phyloP scores from a whole-genome alignment of 306 rosid genomes.

The Begonia masoniana region DNA sequence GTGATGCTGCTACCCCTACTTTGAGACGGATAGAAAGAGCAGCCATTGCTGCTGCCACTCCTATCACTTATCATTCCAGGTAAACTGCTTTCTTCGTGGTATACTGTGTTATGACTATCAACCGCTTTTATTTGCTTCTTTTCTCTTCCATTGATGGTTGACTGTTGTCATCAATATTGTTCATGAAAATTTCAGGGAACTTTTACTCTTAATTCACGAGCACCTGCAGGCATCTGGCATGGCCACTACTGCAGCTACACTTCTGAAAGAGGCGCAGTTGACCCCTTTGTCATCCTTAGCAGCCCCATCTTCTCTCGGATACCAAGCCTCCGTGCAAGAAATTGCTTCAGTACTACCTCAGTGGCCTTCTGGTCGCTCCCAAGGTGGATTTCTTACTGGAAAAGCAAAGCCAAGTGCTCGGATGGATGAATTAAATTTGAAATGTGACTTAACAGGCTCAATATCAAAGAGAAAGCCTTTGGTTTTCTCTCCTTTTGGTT shows the following conservation, averaged over 20 bases:
- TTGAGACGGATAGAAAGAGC: constrained; percentile 98
- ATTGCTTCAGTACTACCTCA: constrained; percentile 43
- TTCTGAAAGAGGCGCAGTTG: constrained; percentile 96
- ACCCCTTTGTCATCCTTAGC: constrained; percentile 64
- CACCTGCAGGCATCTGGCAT: constrained; percentile 95
- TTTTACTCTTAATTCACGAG: constrained; percentile 79
- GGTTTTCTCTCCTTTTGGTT: constrained; percentile 62
- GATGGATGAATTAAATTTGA: constrained; percentile 48
- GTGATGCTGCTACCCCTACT: constrained; percentile 98
- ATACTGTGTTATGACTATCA: constrained; percentile 2
- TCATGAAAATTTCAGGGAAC: constrained; percentile 57
- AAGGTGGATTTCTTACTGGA: constrained; percentile 53
- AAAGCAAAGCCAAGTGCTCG: constrained; percentile 36
- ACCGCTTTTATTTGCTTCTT: constrained; percentile 1
- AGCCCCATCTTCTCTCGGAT: constrained; percentile 61
- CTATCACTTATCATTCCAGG: constrained; percentile 93
- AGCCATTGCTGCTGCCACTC: constrained; percentile 99
- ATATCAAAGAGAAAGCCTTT: constrained; percentile 56
- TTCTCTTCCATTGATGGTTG: constrained; percentile 9
- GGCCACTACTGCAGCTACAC: constrained; percentile 42
- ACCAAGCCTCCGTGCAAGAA: constrained; percentile 63
- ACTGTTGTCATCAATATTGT: constrained; percentile 7
- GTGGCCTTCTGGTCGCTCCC: constrained; percentile 79
- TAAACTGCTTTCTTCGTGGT: constrained; percentile 15
- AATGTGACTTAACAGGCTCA: constrained; percentile 23